Evolutionary conservation across 306 rosid species (phyloP), one percentile per base, ranked within the genome.

Genomic region (Trifolium subterraneum): DNA sequence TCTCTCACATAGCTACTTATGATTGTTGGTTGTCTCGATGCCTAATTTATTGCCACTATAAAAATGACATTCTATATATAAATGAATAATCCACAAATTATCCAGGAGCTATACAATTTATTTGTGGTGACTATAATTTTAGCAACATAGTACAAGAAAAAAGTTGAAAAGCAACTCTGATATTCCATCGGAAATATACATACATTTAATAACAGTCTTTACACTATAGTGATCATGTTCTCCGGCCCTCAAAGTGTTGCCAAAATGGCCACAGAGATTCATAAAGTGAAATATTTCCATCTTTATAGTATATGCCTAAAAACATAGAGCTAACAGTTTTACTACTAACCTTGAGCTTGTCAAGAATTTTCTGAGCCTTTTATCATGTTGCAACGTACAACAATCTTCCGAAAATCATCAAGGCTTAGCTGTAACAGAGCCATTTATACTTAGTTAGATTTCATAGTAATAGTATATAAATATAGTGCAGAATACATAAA

Each of bases 381-480:
- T 58, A 88, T 85, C 91, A 94, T 67, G 82, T 90, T 87, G 86
- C 98, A 94, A 13, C 97, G 96, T 38, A 80, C 81, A 63, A 75
- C 89, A 80, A 94, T 90, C 86, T 84, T 87, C 71, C 82, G 86
- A 66, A 91, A 94, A 79, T 94, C 97, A 7, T 94, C 97, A 0
- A 89, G 79, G 70, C 80, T 89, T 64, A 90, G 68, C 98, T 91
- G 96, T 89, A 79, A 76, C 51, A 16, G 27, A 73, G 14, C 31
- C 18, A 65, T 54, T 71, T 5, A 64, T 25, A 47, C 22, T 47
- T 55, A 25, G 39, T 31, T 10, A n/a, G 22, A 23, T 50, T 65
- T 3, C 56, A 23, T 31, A 1, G 3, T 15, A 3, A 14, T 60
- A 29, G 13, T 44, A 12, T 44, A 12, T 45, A 52, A 52, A 19